Evolutionary conservation across 768 basidiomycete genomes (phyloP), one percentile per base, ranked within the genome.

Genomic region (Rubroboletus satanas): DNA sequence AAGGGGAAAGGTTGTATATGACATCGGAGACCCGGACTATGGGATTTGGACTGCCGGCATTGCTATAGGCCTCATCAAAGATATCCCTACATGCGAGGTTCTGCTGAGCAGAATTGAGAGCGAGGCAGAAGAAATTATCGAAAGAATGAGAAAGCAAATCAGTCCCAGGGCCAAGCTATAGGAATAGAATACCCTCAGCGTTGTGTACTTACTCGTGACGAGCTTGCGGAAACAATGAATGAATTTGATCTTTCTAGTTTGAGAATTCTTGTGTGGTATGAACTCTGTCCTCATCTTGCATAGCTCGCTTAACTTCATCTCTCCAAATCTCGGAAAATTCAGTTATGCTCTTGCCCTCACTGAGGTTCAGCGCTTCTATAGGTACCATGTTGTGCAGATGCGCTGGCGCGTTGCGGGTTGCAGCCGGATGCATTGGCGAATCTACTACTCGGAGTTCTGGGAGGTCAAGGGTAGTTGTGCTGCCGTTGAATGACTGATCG

Each of bases 311-410:
- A 1, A 90, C 69, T 56, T 82, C 77, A 21, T 83, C 77, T 64
- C 79, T 74, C 84, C 83, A 88, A 10, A 75, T 67, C 17, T 83
- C 77, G 4, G 86, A 82, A 69, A 97, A 97, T 49, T 88, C 87
- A 26, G 80, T 75, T 23, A 93, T 80, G 58, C 79, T 80, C 46
- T 79, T 76, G 4, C 94, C 95, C 47, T 79, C 80, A 61, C 92
- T 87, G 64, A 97, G 69, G 47, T 77, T 79, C n/a, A 96, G 72
- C 4, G 89, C 90, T 64, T 98, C 95, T 45, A 93, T 79, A 9
- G 95, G 96, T 32, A 95, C 77, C 87, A 93, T 95, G 63, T 93
- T 96, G 69, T 90, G 90, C 60, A 88, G 87, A 66, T 90, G 75
- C 1, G 79, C 73, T 2, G 95, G 95, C 2, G 85, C 82, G 57